Evolutionary conservation across 805 yeast genomes (phyloP).

Genomic region (Saturnispora mendoncae): DNA sequence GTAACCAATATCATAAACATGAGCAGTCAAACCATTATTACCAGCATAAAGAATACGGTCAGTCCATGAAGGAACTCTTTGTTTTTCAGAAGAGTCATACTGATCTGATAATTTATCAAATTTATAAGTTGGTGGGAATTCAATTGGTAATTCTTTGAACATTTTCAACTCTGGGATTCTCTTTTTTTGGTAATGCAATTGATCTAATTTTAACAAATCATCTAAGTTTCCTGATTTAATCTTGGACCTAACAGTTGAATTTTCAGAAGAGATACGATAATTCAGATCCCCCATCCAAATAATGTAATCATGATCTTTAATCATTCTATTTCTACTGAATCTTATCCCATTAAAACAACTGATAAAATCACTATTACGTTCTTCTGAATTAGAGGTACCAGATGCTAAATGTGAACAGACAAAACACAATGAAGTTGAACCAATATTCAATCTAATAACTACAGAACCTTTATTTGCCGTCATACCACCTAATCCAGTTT

Average conservation of each 20-base stretch:
- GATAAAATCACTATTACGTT: constrained; percentile 77
- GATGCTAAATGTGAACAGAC: constrained; percentile 93
- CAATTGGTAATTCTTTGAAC: constrained; percentile 67
- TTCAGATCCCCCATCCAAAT: constrained; percentile 96
- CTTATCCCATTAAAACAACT: constrained; percentile 67
- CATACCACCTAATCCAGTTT: constrained; percentile 95
- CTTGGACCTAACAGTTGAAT: constrained; percentile 61
- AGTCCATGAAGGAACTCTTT: constrained; percentile 93
- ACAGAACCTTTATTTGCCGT: constrained; percentile 97
- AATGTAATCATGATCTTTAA: constrained; percentile 76
- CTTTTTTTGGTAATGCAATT: constrained; percentile 65
- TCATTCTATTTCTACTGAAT: constrained; percentile 67
- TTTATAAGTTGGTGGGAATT: constrained; percentile 85
- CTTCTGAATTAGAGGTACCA: constrained; percentile 72
- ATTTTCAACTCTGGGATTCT: constrained; percentile 64
- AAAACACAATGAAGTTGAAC: constrained; percentile 71
- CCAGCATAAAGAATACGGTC: constrained; percentile 75
- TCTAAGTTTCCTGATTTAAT: constrained; percentile 38
- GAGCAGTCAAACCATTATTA: constrained; percentile 40
- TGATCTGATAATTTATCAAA: constrained; percentile 73
- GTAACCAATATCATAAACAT: constrained; percentile 60
- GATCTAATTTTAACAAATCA: constrained; percentile 62
- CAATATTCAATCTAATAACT: constrained; percentile 79
- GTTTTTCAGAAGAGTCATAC: constrained; percentile 88
- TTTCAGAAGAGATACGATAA: constrained; percentile 63